Base-by-base conservation (phyloP, 176 grass and related monocot genomes). In the Zoysia japonica region DNA sequence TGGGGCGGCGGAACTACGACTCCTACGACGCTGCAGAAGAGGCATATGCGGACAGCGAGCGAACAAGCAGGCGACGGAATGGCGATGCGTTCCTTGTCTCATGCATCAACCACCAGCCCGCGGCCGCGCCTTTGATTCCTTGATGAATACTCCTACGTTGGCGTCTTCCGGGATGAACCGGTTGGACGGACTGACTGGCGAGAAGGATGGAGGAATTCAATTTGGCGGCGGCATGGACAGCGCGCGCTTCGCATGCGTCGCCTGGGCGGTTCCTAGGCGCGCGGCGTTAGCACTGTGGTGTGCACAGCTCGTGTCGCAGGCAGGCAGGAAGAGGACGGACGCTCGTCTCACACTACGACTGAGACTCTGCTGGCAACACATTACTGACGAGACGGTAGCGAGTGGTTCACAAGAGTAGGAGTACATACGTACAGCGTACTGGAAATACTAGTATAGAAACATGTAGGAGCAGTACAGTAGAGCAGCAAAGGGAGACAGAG, bases 1-100 rank as follows among this genome's bases (percentile, higher is more conserved):
- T 59, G 56, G 82, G 47, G 48, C 72, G 65, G 82, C 77, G 65
- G 64, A 76, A 47, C 86, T 64, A 74, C 68, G 56, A 7, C 62
- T 62, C 46, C 86, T 63, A 68, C 50, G 59, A 9, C 68, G 61
- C 42, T 28, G 62, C 48, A 47, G 47, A 16, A 4, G 14, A 17
- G 15, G 52, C 17, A 14, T 53, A 62, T 28, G 28, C 28, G 55
- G 41, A 7, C 9, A 49, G 2, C 13, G 9, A 19, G 28, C 4
- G 12, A 0, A 51, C 65, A 28, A 1, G 2, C 83, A 28, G 28
- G 17, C 6, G 6, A 38, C 14, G 71, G 55, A 70, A 68, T 62
- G 44, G 20, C 72, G 19, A 70, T 11, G 10, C 49, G 16, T 80
- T 35, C 0, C 61, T 84, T 80, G 81, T 80, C 76, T 54, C n/a